Evolutionary conservation across 805 yeast genomes (phyloP).

Genomic region (Clavispora carvajalis): DNA sequence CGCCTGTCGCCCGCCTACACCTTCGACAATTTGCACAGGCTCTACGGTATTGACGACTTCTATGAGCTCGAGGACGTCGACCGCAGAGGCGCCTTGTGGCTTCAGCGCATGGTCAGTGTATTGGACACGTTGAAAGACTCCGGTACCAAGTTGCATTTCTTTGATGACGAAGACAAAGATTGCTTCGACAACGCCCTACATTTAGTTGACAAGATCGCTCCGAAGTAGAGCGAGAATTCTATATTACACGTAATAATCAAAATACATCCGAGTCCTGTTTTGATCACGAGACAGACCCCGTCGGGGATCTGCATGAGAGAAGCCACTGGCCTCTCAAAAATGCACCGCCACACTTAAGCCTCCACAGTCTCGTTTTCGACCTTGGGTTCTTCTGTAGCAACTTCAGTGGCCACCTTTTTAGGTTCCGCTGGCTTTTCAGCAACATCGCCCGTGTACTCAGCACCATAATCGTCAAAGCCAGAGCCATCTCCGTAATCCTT

Average conservation of each 20-base stretch:
- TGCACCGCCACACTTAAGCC: not conserved
- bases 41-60: constrained; percentile 18
- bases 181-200: constrained; percentile 23
- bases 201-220: not conserved
- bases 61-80: constrained; percentile 34
- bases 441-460: constrained; percentile 1
- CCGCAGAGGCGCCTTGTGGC: constrained; percentile 34
- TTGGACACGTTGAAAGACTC: constrained; percentile 25
- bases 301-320: constrained; percentile 1
- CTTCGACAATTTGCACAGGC: constrained; percentile 20
- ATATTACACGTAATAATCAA: constrained; percentile 5
- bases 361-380: not conserved
- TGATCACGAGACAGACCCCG: constrained; percentile 1
- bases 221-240: constrained; percentile 1
- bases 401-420: not conserved
- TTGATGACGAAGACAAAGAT: constrained; percentile 31
- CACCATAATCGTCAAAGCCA: constrained; percentile 11
- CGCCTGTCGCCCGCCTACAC: constrained; percentile 12
- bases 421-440: not conserved
- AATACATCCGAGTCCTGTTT: not conserved
- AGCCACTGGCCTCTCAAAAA: not conserved
- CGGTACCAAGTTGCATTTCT: constrained; percentile 24
- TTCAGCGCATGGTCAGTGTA: constrained; percentile 26
- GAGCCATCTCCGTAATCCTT: constrained; percentile 70
- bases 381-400: not conserved